These are phyloP conservation scores for Paecilomyces sp. DNA, from an alignment of 2,329 filamentous ascomycete genomes.

Conservation along the genomic window DNA sequence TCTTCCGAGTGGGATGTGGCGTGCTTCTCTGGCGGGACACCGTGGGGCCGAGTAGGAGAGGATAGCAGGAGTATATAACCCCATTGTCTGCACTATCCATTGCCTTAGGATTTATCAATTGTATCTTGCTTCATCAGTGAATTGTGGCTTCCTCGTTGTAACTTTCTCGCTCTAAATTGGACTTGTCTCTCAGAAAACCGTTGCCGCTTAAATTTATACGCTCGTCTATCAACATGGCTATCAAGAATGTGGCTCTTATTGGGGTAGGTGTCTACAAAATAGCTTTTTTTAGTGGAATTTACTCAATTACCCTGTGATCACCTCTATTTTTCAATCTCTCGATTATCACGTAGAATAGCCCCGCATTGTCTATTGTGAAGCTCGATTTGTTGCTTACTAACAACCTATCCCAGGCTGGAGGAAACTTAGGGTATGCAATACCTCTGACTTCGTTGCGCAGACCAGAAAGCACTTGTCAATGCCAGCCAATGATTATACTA, in stretches of 20 bases:
- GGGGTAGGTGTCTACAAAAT: neutral
- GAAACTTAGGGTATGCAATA: conserved; percentile 1
- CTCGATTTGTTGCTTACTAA: neutral
- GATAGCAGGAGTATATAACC: no score
- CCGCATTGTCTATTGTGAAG: neutral
- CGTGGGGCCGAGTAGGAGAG: neutral
- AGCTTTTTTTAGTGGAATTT: neutral
- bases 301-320: no score
- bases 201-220: no score
- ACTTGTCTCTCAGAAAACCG: no score
- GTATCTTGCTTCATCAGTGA: no score
- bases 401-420: neutral
- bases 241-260: conserved; percentile 5
- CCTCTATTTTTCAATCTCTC: no score
- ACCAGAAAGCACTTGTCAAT: neutral
- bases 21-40: neutral
- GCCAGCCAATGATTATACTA: neutral
- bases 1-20: neutral
- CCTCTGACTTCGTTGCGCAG: neutral
- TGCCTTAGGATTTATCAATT: no score
- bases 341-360: neutral
- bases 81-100: no score
- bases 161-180: no score
- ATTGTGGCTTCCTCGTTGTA: no score
- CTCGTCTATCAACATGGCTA: neutral